A percentile compares a stretch with the other conserved stretches of the same genome.
Conservation (phyloP, 768 basidiomycete genomes). For the Boletus subparvulus region DNA sequence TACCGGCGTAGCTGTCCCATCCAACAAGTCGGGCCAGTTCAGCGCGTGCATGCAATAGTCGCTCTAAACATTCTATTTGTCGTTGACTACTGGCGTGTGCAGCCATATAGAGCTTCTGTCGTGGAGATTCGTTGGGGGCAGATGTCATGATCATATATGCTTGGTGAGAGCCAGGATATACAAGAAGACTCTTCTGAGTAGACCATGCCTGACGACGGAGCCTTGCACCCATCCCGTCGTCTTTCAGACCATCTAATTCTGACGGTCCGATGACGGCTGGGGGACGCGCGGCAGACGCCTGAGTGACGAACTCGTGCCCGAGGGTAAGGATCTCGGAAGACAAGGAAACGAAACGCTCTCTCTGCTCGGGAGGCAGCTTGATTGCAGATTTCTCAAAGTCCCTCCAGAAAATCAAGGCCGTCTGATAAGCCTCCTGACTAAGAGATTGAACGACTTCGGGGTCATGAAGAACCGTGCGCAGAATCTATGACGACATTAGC, state of each 20-base stretch:
- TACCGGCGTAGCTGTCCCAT: conserved; percentile 79
- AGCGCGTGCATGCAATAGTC: conserved; percentile 70
- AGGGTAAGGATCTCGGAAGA: conserved; percentile 88
- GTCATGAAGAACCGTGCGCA: conserved; percentile 70
- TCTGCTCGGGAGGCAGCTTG: conserved; percentile 73
- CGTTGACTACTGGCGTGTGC: conserved; percentile 71
- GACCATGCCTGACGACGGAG: conserved; percentile 74
- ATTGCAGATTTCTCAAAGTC: conserved; percentile 99
- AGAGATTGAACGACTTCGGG: conserved; percentile 63
- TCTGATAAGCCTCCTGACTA: conserved; percentile 73
- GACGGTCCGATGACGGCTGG: conserved; percentile 67
- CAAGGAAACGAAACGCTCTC: conserved; percentile 81
- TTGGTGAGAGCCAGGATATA: conserved; percentile 85
- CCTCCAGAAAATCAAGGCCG: conserved; percentile 90
- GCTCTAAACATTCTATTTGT: conserved; percentile 76
- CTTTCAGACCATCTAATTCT: conserved; percentile 71
- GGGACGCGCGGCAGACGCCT: conserved; percentile 59
- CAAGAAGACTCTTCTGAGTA: conserved; percentile 69
- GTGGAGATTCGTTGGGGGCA: conserved; percentile 79
- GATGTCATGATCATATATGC: conserved; percentile 93
- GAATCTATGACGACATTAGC: conserved; percentile 47
- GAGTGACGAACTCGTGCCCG: conserved; percentile 81
- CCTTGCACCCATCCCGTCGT: conserved; percentile 72
- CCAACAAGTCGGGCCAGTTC: conserved; percentile 85
- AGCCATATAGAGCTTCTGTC: conserved; percentile 80